Conservation (phyloP, 768 basidiomycete species). For the Hydnum rufescens region DNA sequence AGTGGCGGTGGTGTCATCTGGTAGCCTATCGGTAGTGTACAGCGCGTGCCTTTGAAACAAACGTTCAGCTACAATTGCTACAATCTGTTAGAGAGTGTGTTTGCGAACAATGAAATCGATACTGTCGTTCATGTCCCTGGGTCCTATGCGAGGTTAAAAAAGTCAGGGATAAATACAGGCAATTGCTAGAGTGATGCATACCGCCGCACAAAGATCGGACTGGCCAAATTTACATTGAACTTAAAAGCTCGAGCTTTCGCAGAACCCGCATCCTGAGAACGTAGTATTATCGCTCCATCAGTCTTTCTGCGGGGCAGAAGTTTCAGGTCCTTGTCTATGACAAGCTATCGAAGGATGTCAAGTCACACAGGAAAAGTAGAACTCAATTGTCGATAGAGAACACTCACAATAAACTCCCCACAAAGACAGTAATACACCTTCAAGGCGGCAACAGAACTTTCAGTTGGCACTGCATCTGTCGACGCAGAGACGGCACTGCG, state of each 20-base stretch:
- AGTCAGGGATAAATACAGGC: neutral
- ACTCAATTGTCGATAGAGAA: neutral
- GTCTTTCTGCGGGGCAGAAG: conserved; percentile 10
- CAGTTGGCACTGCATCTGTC: conserved; percentile 10
- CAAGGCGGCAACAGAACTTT: conserved; percentile 8
- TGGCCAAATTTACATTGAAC: conserved; percentile 5
- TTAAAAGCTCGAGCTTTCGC: conserved; percentile 8
- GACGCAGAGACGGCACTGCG: conserved; percentile 10
- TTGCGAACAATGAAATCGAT: neutral
- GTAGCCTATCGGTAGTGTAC: conserved; percentile 10
- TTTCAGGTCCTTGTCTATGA: conserved; percentile 9
- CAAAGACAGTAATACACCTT: conserved; percentile 11
- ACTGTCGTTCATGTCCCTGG: conserved; percentile 9
- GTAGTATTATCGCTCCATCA: conserved; percentile 9
- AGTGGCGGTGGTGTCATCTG: conserved; percentile 8
- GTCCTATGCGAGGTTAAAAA: conserved; percentile 1
- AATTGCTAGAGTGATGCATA: conserved; percentile 1
- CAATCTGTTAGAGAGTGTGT: neutral
- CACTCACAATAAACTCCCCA: conserved; percentile 9
- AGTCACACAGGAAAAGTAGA: neutral
- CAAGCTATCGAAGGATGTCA: conserved; percentile 5
- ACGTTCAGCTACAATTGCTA: neutral
- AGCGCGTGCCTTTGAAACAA: conserved; percentile 7
- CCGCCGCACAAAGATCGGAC: conserved; percentile 8
- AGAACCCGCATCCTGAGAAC: conserved; percentile 2